Evolutionary conservation across 352 stramenopile genomes (phyloP), one percentile per base, ranked within the genome.

Genomic region (Phytopythium mirpurense): DNA sequence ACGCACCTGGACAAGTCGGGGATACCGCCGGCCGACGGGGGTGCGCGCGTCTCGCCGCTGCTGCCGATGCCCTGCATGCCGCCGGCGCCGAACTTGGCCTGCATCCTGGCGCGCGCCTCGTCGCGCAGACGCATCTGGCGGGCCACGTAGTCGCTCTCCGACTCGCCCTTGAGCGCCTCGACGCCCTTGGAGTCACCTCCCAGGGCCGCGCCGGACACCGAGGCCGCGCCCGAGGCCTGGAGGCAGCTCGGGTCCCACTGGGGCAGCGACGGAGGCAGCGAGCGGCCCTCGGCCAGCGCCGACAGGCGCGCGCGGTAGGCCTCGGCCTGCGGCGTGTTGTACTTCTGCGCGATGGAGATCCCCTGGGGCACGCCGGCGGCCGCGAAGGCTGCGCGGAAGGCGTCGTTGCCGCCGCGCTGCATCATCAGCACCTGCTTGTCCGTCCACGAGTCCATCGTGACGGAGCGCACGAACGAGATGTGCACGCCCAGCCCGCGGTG

Each of bases 401-500:
- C 62, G 52, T 93, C 80, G 49, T 93, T 93, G 15, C 83, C 83
- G 21, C 83, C 83, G 51, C 68, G 77, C 69, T 73, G 82, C 82
- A 93, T 93, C 63, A 89, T 74, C 43, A 83, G 72, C 60, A 93
- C 73, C 68, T 93, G 83, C 61, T 89, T 90, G 62, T 93, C 83
- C 16, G 83, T 93, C 83, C 83, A 93, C 53, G 80, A 91, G 65
- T 93, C 80, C 80, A 93, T 91, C 3, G 83, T 91, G 23, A 91
- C 80, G 14, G 81, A 92, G 36, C 81, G 68, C 49, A 98, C 90
- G 62, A 98, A 98, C 27, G 86, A 95, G 41, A 98, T 89, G 68
- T 98, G 91, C 10, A 97, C 87, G 40, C 93, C 93, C 45, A 98
- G 72, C 16, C 83, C 78, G 31, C 93, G 84, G 69, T 98, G 93